These are phyloP conservation scores for Metarhizium rileyi DNA, from an alignment of 2,329 filamentous ascomycete species.

Conservation along the genomic window DNA sequence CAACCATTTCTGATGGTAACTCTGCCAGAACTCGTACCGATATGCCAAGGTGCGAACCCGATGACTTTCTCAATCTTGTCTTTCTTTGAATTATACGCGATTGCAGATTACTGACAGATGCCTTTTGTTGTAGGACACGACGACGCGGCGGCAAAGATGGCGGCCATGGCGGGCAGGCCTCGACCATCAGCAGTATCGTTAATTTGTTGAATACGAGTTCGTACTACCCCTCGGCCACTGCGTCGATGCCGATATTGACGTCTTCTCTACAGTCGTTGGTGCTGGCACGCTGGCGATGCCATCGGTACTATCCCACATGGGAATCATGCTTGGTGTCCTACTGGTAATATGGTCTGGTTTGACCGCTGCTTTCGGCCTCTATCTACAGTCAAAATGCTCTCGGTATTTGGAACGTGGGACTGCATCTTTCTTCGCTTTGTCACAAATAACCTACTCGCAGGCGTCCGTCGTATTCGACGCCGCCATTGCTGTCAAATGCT, in stretches of 20 bases:
- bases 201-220: conserved; percentile 94
- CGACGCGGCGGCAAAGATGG: conserved; percentile 60
- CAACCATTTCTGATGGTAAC: conserved; percentile 39
- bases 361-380: conserved; percentile 85
- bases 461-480: conserved; percentile 91
- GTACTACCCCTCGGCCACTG: conserved; percentile 15
- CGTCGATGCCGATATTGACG: background rate
- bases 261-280: conserved; percentile 59
- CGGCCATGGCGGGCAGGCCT: conserved; percentile 62
- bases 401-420: conserved; percentile 84
- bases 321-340: conserved; percentile 72
- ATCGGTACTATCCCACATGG: conserved; percentile 91
- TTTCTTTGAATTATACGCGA: background rate
- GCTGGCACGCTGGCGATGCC: conserved; percentile 93
- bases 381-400: conserved; percentile 87
- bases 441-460: conserved; percentile 93
- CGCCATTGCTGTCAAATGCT: conserved; percentile 95
- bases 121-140: conserved; percentile 34
- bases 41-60: conserved; percentile 36
- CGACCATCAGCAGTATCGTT: conserved; percentile 83
- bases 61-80: background rate
- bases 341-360: conserved; percentile 88
- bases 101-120: background rate
- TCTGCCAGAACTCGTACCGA: conserved; percentile 30
- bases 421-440: conserved; percentile 92